These are phyloP conservation scores for Paracoccidioides lutzii DNA, from an alignment of 2,329 filamentous ascomycete genomes.

Conservation along the genomic window DNA sequence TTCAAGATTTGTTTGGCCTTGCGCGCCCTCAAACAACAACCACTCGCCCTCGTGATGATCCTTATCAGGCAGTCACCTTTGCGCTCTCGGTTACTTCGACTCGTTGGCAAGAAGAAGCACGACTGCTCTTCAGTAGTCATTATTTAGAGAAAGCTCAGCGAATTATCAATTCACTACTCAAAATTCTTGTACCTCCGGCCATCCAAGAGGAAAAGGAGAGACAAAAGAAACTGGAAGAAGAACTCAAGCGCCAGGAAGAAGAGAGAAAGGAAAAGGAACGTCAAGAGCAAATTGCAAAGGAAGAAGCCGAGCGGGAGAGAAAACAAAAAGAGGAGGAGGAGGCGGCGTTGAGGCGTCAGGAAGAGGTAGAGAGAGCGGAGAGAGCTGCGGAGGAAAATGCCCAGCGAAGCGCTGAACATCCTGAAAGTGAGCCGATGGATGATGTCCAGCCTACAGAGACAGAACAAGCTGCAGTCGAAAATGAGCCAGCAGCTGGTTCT, in stretches of 20 bases:
- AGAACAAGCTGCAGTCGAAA: conserved; percentile 18
- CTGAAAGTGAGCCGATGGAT: conserved; percentile 53
- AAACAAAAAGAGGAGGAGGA: conserved; percentile 56
- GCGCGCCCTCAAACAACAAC: conserved; percentile 13
- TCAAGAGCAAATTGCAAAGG: conserved; percentile 51
- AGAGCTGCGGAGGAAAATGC: conserved; percentile 33
- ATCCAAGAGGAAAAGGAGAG: conserved; percentile 66
- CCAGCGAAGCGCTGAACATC: conserved; percentile 20
- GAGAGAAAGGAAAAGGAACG: conserved; percentile 47
- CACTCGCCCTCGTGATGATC: conserved; percentile 34
- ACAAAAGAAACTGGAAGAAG: conserved; percentile 46
- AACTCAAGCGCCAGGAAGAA: conserved; percentile 47
- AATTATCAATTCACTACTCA: conserved; percentile 56
- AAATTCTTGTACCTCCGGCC: conserved; percentile 66
- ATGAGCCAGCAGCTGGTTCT: conserved; percentile 32
- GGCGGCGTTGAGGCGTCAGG: conserved; percentile 40
- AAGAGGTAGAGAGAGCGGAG: conserved; percentile 46
- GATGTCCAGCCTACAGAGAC: conserved; percentile 51
- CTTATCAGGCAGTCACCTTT: conserved; percentile 63
- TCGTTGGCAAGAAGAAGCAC: conserved; percentile 82
- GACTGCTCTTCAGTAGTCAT: conserved; percentile 63
- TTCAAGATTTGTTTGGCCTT: conserved; percentile 37
- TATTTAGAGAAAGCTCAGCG: conserved; percentile 57
- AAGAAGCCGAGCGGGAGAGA: conserved; percentile 61
- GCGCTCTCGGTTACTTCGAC: conserved; percentile 54